phyloP scores from a whole-genome alignment of 2,329 filamentous ascomycete species.

The Hortaea sp. region DNA sequence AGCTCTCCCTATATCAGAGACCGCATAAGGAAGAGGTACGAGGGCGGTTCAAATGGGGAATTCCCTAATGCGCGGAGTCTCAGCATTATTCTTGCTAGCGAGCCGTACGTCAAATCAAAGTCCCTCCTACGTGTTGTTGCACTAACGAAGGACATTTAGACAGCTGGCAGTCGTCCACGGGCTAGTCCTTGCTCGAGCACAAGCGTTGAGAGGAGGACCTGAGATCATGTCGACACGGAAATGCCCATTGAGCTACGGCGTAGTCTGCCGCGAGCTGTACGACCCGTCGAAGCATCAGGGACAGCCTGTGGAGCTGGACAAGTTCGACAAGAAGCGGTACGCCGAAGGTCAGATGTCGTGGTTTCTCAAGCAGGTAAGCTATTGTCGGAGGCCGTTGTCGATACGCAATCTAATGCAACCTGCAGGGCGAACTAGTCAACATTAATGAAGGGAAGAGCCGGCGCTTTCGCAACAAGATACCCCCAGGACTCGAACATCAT shows the following conservation, averaged over 20 bases:
- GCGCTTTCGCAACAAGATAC: constrained; percentile 7
- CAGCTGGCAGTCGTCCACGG: constrained; percentile 4
- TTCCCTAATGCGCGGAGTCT: constrained; percentile 2
- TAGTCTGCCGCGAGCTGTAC: constrained; percentile 8
- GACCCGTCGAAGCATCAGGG: constrained; percentile 7
- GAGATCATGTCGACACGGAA: constrained; percentile 1
- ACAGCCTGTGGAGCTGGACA: constrained; percentile 2
- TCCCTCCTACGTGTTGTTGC: neutral
- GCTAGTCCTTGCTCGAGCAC: constrained; percentile 1
- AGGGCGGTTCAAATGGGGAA: neutral
- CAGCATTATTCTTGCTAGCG: constrained; percentile 5
- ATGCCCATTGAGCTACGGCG: constrained; percentile 11
- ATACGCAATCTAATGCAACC: neutral
- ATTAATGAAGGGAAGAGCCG: constrained; percentile 2
- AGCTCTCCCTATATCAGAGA: constrained; percentile 1
- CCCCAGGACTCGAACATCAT: constrained; percentile 4
- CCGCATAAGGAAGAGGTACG: neutral
- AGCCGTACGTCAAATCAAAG: constrained; percentile 4
- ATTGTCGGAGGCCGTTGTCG: neutral
- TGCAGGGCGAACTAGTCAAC: constrained; percentile 6
- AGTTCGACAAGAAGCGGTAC: constrained; percentile 8
- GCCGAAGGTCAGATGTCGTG: constrained; percentile 10
- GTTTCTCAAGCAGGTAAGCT: constrained; percentile 8
- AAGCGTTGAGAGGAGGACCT: constrained; percentile 1
- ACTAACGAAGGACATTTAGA: neutral